Base-by-base conservation (phyloP, 805 yeast species). In the Yamadazyma ubonensis region DNA sequence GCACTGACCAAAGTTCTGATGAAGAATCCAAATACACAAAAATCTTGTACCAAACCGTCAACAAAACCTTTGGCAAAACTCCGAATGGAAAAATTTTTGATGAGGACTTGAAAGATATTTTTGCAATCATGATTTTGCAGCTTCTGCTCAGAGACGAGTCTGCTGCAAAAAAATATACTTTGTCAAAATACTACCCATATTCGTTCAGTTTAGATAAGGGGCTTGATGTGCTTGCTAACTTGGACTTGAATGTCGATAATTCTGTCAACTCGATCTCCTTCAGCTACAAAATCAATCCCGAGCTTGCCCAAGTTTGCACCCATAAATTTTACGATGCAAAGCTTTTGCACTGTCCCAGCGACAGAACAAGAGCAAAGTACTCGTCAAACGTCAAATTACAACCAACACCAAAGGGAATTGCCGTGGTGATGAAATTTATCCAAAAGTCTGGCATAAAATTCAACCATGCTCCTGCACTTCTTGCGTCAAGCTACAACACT, bases 331-430 rank as follows among this genome's bases (percentile, higher is more conserved):
- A 76, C 69, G 64, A 65, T 2, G 83, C 86, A 0, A 79, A 78
- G 46, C 59, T 87, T 1, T 49, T 88, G 7, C 96, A 88, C 55
- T 75, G 78, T 10, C 96, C 96, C 0, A 75, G 77, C 2, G 89
- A 84, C 46, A 65, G 91, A 51, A 87, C 96, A 0, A 56, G 84
- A 30, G 47, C 55, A 10, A 62, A 56, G 29, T 70, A 81, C 5
- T 73, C 72, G 36, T 61, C 53, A 0, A 26, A 26, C 4, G 65
- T 61, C 3, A 63, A 69, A 0, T 44, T 67, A 2, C 97, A 91
- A 55, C 96, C 96, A 3, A 87, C 96, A 0, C 89, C 97, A 0
- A 91, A 91, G 54, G 98, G 97, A 1, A 79, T 88, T 6, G 81
- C 88, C 0, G 53, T 87, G 0, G 59, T 90, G 2, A 78, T 77